phyloP scores from a whole-genome alignment of 129 eudicot species.

The Kitagawia praeruptora region DNA sequence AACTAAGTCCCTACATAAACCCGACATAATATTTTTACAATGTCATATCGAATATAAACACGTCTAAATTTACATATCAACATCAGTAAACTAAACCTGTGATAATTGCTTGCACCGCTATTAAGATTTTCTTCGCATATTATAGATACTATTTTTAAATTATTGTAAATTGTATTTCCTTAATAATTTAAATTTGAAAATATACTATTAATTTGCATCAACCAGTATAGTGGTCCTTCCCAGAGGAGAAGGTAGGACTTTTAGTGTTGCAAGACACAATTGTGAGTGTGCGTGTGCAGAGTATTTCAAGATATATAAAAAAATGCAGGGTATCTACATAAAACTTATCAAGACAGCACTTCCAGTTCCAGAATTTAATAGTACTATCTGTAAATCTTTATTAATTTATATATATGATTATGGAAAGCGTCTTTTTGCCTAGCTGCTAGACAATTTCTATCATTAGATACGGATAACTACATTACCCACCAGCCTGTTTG shows the following conservation, averaged over 20 bases:
- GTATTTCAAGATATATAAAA: too few species aligned
- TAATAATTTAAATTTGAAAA: too few species aligned
- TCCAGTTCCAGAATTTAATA: too few species aligned
- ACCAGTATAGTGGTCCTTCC: neutral
- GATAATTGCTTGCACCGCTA: neutral
- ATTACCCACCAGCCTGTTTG: too few species aligned
- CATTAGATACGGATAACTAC: too few species aligned
- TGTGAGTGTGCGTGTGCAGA: neutral
- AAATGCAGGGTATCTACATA: too few species aligned
- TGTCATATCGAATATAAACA: neutral
- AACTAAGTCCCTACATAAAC: neutral
- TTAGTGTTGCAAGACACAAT: neutral
- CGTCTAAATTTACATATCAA: neutral
- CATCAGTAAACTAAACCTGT: neutral
- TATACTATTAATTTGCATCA: neutral
- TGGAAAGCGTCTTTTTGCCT: too few species aligned
- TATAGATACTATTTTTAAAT: too few species aligned
- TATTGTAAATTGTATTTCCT: neutral
- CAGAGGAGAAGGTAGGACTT: neutral
- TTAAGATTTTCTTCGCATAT: neutral
- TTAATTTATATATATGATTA: too few species aligned
- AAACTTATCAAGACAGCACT: too few species aligned
- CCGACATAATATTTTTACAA: neutral
- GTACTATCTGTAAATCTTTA: too few species aligned
- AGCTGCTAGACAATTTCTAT: too few species aligned